phyloP scores from a whole-genome alignment of 331 rosid genomes.

The Spiraea crenata region DNA sequence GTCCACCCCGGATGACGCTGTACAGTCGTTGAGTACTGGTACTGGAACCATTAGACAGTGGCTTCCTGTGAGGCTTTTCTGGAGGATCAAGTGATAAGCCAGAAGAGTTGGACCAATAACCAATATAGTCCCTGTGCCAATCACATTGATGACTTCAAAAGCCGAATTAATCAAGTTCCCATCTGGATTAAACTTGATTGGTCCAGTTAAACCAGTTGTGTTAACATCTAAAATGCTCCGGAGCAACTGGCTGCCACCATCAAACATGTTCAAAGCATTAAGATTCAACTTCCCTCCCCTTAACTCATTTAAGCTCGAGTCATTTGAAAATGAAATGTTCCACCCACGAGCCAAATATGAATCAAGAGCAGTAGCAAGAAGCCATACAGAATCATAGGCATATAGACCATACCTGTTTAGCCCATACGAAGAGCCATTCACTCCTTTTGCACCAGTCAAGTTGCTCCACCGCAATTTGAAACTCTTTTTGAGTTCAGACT shows the following conservation, averaged over 20 bases:
- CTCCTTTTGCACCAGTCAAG: background rate
- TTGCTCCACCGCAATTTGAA: constrained; percentile 34
- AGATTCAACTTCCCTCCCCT: constrained; percentile 33
- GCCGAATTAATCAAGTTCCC: constrained; percentile 34
- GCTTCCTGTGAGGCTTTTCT: background rate
- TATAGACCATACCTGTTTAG: constrained; percentile 40
- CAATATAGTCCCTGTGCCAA: constrained; percentile 49
- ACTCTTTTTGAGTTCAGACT: constrained; percentile 21
- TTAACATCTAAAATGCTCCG: constrained; percentile 24
- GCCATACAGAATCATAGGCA: constrained; percentile 52
- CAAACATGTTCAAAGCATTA: constrained; percentile 37
- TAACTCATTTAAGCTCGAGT: constrained; percentile 25
- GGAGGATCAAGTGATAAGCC: constrained; percentile 32
- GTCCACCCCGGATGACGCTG: constrained; percentile 53
- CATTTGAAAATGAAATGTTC: constrained; percentile 36
- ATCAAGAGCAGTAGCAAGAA: constrained; percentile 46
- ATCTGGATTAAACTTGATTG: constrained; percentile 32
- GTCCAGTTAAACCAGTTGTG: constrained; percentile 43
- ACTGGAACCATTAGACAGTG: background rate
- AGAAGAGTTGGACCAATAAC: constrained; percentile 47
- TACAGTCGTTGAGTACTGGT: constrained; percentile 9
- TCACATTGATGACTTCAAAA: constrained; percentile 60
- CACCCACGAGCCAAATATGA: constrained; percentile 25
- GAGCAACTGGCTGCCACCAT: constrained; percentile 27
- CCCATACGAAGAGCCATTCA: constrained; percentile 29